phyloP scores from a whole-genome alignment of 371 early-diverging fungal species.

The Rhizopus delemar region DNA sequence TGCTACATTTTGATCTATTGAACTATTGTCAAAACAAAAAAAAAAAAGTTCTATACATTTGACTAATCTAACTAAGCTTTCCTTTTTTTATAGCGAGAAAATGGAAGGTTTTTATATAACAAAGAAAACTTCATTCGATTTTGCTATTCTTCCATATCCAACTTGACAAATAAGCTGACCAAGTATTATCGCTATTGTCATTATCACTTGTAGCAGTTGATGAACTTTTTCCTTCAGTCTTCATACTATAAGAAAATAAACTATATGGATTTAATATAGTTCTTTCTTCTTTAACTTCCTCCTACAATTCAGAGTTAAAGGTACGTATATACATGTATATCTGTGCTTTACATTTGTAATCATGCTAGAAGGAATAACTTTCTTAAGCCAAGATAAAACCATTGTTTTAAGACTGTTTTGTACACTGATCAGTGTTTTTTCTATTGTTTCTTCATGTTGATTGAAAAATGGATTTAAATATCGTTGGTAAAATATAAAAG shows the following conservation, averaged over 20 bases:
- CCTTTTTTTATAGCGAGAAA: too few species aligned
- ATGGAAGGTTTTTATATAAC: too few species aligned
- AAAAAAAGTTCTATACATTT: too few species aligned
- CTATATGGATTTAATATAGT: neutral
- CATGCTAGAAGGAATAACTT: neutral
- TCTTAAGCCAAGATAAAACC: neutral
- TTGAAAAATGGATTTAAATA: slow-evolving; percentile 32
- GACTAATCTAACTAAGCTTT: too few species aligned
- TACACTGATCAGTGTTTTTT: neutral
- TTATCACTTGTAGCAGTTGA: too few species aligned
- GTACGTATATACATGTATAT: neutral
- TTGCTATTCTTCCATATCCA: too few species aligned
- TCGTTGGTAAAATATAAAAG: slow-evolving; percentile 24
- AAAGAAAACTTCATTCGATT: too few species aligned
- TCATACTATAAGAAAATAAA: neutral
- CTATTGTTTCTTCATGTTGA: slow-evolving; percentile 17
- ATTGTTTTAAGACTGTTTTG: neutral
- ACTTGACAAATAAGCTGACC: too few species aligned
- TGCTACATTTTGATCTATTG: too few species aligned
- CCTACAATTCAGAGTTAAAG: neutral
- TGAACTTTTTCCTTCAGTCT: too few species aligned
- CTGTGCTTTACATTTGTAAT: neutral
- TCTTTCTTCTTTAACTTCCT: neutral
- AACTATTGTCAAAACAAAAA: too few species aligned
- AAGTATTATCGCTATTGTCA: too few species aligned